phyloP scores from a whole-genome alignment of 495 filamentous ascomycete genomes.

The Hypomontagnella submonticulosa region DNA sequence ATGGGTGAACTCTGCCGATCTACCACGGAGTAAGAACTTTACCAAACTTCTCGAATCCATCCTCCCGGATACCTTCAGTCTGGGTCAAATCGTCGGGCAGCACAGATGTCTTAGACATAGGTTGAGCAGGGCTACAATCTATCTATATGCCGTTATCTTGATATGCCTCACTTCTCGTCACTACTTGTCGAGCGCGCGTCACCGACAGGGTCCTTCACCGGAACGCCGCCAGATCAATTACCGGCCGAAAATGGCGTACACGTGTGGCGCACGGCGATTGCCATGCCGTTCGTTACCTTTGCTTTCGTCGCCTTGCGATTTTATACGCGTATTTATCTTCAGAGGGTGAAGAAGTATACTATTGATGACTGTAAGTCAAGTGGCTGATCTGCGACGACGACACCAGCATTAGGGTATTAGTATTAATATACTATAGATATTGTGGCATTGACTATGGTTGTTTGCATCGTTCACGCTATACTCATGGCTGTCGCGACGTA shows the following conservation, averaged over 20 bases:
- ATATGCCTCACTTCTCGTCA: constrained; percentile 27
- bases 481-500: constrained; percentile 42
- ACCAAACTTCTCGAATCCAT: constrained; percentile 14
- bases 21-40: constrained; percentile 19
- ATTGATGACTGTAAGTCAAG: constrained; percentile 38
- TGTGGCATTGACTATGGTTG: constrained; percentile 34
- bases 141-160: constrained; percentile 11
- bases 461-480: constrained; percentile 38
- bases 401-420: not conserved
- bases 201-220: constrained; percentile 28
- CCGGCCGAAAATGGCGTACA: constrained; percentile 43
- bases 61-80: not conserved
- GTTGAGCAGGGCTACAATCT: constrained; percentile 5
- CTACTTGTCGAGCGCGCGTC: constrained; percentile 35
- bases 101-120: constrained; percentile 1
- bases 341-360: constrained; percentile 31
- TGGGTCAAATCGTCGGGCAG: not conserved
- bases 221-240: constrained; percentile 28
- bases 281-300: constrained; percentile 40
- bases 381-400: not conserved
- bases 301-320: constrained; percentile 37
- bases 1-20: not conserved
- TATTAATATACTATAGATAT: constrained; percentile 31
- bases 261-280: constrained; percentile 40
- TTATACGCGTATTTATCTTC: constrained; percentile 35